Conservation (phyloP, 2,329 filamentous ascomycete genomes). For the Fusarium sp. region DNA sequence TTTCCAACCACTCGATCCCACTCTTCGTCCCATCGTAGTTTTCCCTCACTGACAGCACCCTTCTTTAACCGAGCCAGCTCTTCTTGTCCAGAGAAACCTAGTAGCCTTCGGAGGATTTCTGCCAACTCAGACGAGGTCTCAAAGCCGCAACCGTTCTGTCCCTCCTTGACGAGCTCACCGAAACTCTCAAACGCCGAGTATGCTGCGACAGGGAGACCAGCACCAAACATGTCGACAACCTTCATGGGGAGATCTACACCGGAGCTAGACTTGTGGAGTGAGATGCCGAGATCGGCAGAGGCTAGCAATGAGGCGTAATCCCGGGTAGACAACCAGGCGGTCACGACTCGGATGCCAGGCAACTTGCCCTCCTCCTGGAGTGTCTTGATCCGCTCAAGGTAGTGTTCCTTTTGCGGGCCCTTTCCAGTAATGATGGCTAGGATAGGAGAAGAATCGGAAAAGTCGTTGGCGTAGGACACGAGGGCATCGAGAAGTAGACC, state of each 20-base stretch:
- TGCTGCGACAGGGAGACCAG: constrained; percentile 86
- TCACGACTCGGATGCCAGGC: constrained; percentile 73
- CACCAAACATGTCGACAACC: constrained; percentile 98
- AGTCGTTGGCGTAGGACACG: constrained; percentile 69
- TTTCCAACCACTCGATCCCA: constrained; percentile 85
- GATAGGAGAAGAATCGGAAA: constrained; percentile 65
- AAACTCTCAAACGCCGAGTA: constrained; percentile 89
- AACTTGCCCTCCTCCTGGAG: constrained; percentile 70
- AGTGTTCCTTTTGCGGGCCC: constrained; percentile 81
- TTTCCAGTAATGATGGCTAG: constrained; percentile 94
- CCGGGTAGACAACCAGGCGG: constrained; percentile 82
- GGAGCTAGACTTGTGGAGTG: constrained; percentile 89
- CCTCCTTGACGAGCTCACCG: constrained; percentile 86
- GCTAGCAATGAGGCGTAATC: constrained; percentile 88
- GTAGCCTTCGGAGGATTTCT: constrained; percentile 68
- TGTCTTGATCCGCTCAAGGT: constrained; percentile 69
- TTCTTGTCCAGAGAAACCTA: constrained; percentile 58
- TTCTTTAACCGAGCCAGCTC: constrained; percentile 68
- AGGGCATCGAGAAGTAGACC: constrained; percentile 84
- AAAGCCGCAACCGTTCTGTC: constrained; percentile 86
- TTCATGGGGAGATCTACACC: constrained; percentile 99
- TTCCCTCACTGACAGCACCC: constrained; percentile 78
- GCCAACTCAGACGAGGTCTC: constrained; percentile 72
- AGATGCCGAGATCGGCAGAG: constrained; percentile 87
- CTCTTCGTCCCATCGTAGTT: constrained; percentile 85